Conservation (phyloP, 2,329 filamentous ascomycete genomes). For the Neofusicoccum laricinum region DNA sequence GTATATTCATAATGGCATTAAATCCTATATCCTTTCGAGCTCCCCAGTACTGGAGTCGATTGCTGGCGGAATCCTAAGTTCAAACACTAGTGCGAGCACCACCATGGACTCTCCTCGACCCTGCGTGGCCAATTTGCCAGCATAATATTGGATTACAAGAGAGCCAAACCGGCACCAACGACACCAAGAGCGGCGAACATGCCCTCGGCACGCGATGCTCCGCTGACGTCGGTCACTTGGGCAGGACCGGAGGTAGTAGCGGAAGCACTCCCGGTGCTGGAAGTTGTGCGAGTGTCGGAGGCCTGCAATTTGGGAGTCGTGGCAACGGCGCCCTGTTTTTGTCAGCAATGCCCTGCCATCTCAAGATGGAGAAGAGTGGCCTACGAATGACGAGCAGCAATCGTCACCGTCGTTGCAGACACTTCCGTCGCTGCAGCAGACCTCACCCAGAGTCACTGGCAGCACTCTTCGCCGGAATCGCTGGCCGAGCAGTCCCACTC, state of each 20-base stretch:
- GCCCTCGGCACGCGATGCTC: not conserved
- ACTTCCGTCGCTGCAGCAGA: slow-evolving; percentile 10
- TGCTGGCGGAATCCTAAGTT: not conserved
- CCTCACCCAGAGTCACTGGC: slow-evolving; percentile 7
- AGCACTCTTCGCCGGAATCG: slow-evolving; percentile 14
- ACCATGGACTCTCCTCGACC: too few relatives aligned
- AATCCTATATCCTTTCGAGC: not conserved
- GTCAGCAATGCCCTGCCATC: not conserved
- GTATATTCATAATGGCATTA: not conserved
- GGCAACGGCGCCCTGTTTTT: not conserved
- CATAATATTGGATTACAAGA: not conserved
- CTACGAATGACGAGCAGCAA: not conserved
- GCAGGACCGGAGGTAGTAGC: not conserved
- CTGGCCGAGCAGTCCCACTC: not conserved
- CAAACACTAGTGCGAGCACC: not conserved
- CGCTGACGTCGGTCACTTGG: not conserved
- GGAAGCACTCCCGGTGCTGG: not conserved
- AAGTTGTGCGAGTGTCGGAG: not conserved
- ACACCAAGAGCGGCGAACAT: slow-evolving; percentile 3
- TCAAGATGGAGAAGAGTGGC: not conserved
- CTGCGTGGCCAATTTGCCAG: too few relatives aligned
- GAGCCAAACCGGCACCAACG: not conserved
- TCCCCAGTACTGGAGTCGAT: too few relatives aligned
- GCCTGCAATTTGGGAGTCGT: not conserved
- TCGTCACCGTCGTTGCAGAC: not conserved